These are phyloP conservation scores for Tillandsia fasciculata DNA, from an alignment of 176 grass and related monocot genomes.

Conservation along the genomic window DNA sequence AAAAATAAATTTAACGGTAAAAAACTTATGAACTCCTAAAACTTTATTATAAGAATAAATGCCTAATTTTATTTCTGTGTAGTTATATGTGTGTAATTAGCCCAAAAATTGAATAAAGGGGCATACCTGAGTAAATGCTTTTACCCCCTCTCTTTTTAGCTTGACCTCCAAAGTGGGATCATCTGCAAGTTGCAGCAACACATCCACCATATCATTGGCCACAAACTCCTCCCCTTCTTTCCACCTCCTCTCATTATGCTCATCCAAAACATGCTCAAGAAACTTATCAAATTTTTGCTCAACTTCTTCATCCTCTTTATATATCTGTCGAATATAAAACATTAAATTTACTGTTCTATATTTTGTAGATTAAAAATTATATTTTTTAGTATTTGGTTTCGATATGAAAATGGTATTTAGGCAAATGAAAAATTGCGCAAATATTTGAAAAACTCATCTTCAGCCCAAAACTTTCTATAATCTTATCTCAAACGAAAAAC, in stretches of 20 bases:
- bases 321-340: constrained; percentile 29
- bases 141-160: constrained; percentile 48
- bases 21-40: too few species aligned
- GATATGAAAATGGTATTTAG: too few species aligned
- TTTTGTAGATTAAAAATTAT: too few species aligned
- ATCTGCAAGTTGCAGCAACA: constrained; percentile 60
- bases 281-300: constrained; percentile 65
- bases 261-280: constrained; percentile 72
- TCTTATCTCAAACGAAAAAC: too few species aligned
- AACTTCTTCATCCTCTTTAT: constrained; percentile 82
- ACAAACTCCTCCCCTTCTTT: constrained; percentile 45
- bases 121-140: constrained; percentile 38
- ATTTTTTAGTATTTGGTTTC: too few species aligned
- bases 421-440: too few species aligned
- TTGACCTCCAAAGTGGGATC: constrained; percentile 58
- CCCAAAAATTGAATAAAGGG: not conserved
- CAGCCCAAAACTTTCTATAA: too few species aligned
- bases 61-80: too few species aligned
- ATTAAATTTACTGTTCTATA: not conserved
- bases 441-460: too few species aligned
- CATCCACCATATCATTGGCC: constrained; percentile 81
- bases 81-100: too few species aligned
- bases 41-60: too few species aligned
- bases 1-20: too few species aligned
- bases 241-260: constrained; percentile 46